A percentile compares a stretch with the other conserved stretches of the same genome.
Conservation (phyloP, 2,329 filamentous ascomycete genomes). For the Aspergillus sp. region DNA sequence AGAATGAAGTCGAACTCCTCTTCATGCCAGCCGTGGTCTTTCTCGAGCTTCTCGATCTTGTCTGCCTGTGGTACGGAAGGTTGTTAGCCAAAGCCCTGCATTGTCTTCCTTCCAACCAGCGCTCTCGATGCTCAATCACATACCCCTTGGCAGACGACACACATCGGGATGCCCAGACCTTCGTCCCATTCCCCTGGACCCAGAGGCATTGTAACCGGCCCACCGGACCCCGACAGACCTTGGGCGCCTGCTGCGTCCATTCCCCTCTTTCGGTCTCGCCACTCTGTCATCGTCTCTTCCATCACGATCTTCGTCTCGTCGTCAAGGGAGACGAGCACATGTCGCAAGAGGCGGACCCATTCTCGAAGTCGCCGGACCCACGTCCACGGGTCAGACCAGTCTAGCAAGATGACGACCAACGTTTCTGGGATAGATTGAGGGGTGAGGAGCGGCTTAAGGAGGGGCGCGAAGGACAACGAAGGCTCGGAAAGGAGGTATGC, state of each 20-base stretch:
- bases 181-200: constrained; percentile 94
- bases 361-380: constrained; percentile 87
- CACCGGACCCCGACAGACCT: constrained; percentile 59
- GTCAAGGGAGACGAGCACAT: constrained; percentile 70
- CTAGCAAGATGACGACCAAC: constrained; percentile 83
- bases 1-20: constrained; percentile 95
- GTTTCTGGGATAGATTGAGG: constrained; percentile 81
- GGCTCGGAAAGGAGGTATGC: constrained; percentile 85
- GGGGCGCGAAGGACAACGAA: constrained; percentile 74
- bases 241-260: constrained; percentile 50
- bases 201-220: constrained; percentile 69
- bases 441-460: constrained; percentile 80
- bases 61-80: constrained; percentile 58
- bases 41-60: constrained; percentile 86
- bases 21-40: constrained; percentile 89
- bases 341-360: constrained; percentile 82
- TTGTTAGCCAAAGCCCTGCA: constrained; percentile 15
- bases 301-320: constrained; percentile 76
- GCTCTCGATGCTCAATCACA: constrained; percentile 27
- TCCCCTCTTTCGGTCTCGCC: constrained; percentile 73
- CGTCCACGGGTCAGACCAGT: constrained; percentile 90
- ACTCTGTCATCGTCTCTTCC: constrained; percentile 78
- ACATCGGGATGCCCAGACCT: constrained; percentile 78
- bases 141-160: constrained; percentile 94
- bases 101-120: neutral